These are phyloP conservation scores for Cryptococcus sp. DNA, from an alignment of 1,284 basidiomycete species.

Conservation along the genomic window DNA sequence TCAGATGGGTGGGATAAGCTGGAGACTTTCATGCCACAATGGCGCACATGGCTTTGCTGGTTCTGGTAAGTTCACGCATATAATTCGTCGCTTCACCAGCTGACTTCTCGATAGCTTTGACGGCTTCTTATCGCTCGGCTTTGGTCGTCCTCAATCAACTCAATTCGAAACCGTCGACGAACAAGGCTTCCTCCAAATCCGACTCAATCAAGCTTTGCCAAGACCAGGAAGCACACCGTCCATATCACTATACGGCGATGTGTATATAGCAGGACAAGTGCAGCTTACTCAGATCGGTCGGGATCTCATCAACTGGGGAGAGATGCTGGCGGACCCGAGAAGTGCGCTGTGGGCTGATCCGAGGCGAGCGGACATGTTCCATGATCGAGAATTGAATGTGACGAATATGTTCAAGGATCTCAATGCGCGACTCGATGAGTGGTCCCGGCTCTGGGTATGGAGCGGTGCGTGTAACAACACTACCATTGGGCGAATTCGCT, in stretches of 20 bases:
- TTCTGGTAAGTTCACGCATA: slow-evolving; percentile 13
- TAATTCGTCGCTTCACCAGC: neutral
- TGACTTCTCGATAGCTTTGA: slow-evolving; percentile 24
- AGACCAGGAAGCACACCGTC: slow-evolving; percentile 26
- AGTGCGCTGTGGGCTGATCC: slow-evolving; percentile 23
- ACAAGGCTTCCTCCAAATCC: slow-evolving; percentile 27
- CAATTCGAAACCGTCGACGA: slow-evolving; percentile 37
- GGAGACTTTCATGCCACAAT: slow-evolving; percentile 35
- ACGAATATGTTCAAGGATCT: slow-evolving; percentile 34
- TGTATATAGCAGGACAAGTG: slow-evolving; percentile 39
- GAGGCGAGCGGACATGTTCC: slow-evolving; percentile 20
- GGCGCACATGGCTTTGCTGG: slow-evolving; percentile 40
- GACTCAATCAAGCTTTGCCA: slow-evolving; percentile 25
- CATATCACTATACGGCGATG: slow-evolving; percentile 37
- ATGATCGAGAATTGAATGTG: slow-evolving; percentile 26
- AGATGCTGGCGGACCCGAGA: slow-evolving; percentile 29
- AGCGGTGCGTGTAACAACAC: slow-evolving; percentile 24
- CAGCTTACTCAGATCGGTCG: slow-evolving; percentile 40
- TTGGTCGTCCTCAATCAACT: slow-evolving; percentile 37
- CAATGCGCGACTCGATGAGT: slow-evolving; percentile 36
- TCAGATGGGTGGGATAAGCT: slow-evolving; percentile 29
- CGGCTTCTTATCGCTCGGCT: slow-evolving; percentile 37
- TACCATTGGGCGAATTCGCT: neutral
- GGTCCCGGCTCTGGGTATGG: slow-evolving; percentile 41
- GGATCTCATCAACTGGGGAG: slow-evolving; percentile 38